These are phyloP conservation scores for Pseudogymnoascus verrucosus DNA, from an alignment of 2,329 filamentous ascomycete species.

Conservation along the genomic window DNA sequence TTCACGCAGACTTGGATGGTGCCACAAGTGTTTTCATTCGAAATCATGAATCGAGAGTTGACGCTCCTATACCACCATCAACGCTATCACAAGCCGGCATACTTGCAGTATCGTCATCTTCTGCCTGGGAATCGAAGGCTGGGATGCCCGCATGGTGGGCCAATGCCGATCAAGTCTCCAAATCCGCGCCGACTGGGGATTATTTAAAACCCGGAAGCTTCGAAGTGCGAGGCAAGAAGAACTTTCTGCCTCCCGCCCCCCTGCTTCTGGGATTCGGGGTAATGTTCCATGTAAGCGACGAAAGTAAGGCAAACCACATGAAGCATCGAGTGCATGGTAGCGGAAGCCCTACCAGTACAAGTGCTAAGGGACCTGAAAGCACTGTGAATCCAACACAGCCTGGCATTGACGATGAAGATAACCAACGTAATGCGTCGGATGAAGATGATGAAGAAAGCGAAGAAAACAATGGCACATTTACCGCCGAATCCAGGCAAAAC, in stretches of 20 bases:
- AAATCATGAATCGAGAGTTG: constrained; percentile 68
- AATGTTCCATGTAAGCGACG: constrained; percentile 81
- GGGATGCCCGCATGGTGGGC: constrained; percentile 97
- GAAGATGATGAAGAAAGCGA: constrained; percentile 22
- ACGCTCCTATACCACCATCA: constrained; percentile 83
- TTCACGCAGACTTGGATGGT: constrained; percentile 81
- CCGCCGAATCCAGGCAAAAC: constrained; percentile 15
- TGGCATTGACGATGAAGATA: constrained; percentile 12
- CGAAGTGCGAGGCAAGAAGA: constrained; percentile 77
- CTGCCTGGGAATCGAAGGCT: constrained; percentile 93
- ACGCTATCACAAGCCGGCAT: constrained; percentile 87
- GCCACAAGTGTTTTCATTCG: constrained; percentile 84
- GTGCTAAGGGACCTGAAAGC: background rate
- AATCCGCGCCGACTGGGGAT: constrained; percentile 71
- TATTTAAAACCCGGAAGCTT: constrained; percentile 74
- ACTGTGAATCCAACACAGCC: background rate
- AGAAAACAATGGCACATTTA: constrained; percentile 24
- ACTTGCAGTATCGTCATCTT: constrained; percentile 75
- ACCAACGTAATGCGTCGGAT: constrained; percentile 20
- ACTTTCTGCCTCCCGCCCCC: constrained; percentile 80
- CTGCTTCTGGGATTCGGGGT: constrained; percentile 81
- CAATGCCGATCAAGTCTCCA: constrained; percentile 79
- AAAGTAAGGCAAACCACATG: constrained; percentile 72
- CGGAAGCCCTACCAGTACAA: background rate
- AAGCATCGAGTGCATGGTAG: constrained; percentile 57